Percentiles rank a stretch among this genome's conserved stretches.
These are phyloP conservation scores for Leccinum solheimii DNA, from an alignment of 1,284 basidiomycete genomes.

Conservation along the genomic window DNA sequence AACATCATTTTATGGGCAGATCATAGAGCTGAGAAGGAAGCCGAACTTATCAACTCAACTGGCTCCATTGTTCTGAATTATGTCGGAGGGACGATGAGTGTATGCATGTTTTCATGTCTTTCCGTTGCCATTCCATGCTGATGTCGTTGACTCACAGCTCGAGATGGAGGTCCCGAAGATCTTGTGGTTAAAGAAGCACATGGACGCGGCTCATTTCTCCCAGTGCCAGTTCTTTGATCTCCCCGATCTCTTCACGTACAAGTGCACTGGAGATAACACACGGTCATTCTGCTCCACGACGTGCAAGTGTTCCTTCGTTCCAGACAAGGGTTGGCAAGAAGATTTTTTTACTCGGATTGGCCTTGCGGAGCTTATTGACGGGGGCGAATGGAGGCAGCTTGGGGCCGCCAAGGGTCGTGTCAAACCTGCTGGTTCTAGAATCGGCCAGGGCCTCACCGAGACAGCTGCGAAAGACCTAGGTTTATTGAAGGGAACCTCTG, in stretches of 20 bases:
- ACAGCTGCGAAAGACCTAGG: slow-evolving; percentile 85
- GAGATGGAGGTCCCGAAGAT: slow-evolving; percentile 98
- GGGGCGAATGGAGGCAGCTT: slow-evolving; percentile 72
- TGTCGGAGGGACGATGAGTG: slow-evolving; percentile 96
- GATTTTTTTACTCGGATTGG: slow-evolving; percentile 87
- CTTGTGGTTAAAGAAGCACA: slow-evolving; percentile 92
- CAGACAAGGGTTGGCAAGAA: slow-evolving; percentile 84
- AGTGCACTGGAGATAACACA: slow-evolving; percentile 76
- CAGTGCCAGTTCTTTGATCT: slow-evolving; percentile 95
- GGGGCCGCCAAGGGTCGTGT: slow-evolving; percentile 70
- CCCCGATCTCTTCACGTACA: slow-evolving; percentile 95
- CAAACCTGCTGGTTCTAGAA: slow-evolving; percentile 89
- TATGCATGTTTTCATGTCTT: slow-evolving; percentile 42
- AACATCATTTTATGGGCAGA: slow-evolving; percentile 94
- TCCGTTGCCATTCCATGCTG: slow-evolving; percentile 1
- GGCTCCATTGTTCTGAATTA: slow-evolving; percentile 89
- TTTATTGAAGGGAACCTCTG: slow-evolving; percentile 84
- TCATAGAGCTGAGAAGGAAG: slow-evolving; percentile 92
- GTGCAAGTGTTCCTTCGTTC: slow-evolving; percentile 98
- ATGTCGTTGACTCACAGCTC: slow-evolving; percentile 50
- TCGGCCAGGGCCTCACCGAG: slow-evolving; percentile 82
- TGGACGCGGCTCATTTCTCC: slow-evolving; percentile 75
- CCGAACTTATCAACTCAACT: slow-evolving; percentile 85
- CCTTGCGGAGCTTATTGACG: slow-evolving; percentile 63
- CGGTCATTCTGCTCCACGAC: slow-evolving; percentile 93